These are phyloP conservation scores for Stentor coeruleus DNA, from an alignment of 73 alveolate species.

Conservation along the genomic window DNA sequence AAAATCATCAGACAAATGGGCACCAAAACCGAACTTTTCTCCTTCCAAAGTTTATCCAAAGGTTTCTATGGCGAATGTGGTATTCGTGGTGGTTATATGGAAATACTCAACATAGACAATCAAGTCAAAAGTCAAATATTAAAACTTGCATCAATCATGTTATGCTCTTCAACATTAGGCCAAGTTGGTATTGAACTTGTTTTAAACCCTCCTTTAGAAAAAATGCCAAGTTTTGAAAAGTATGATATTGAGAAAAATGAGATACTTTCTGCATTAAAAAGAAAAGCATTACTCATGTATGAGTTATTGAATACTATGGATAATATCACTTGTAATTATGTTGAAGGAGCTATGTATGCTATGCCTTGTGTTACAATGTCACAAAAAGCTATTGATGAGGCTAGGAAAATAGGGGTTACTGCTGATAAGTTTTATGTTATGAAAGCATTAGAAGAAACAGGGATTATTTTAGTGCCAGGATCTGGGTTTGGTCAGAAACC, in stretches of 20 bases:
- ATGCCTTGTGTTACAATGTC: slow-evolving; percentile 66
- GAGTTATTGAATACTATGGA: slow-evolving; percentile 52
- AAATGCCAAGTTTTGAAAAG: slow-evolving; percentile 53
- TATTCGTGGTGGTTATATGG: slow-evolving; percentile 87
- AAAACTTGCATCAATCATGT: slow-evolving; percentile 54
- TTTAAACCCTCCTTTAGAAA: slow-evolving; percentile 64
- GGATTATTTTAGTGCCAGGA: slow-evolving; percentile 88
- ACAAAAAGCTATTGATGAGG: slow-evolving; percentile 47
- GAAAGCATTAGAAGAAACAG: slow-evolving; percentile 70
- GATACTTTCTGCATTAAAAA: slow-evolving; percentile 46
- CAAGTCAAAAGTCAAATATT: slow-evolving; percentile 54
- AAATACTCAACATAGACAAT: slow-evolving; percentile 56
- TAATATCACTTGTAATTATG: slow-evolving; percentile 56
- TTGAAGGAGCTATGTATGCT: slow-evolving; percentile 90
- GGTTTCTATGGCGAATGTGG: slow-evolving; percentile 95
- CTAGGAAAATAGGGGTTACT: slow-evolving; percentile 38
- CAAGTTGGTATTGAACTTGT: slow-evolving; percentile 62
- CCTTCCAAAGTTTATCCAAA: slow-evolving; percentile 77
- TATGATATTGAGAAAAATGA: slow-evolving; percentile 49
- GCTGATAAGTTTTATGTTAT: slow-evolving; percentile 71
- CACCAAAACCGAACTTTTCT: slow-evolving; percentile 59
- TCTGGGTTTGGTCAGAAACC: slow-evolving; percentile 83
- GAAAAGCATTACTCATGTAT: slow-evolving; percentile 63
- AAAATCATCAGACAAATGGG: slow-evolving; percentile 60
- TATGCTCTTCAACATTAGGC: slow-evolving; percentile 86